phyloP scores from a whole-genome alignment of 306 rosid genomes.

The Quercus mongolica region DNA sequence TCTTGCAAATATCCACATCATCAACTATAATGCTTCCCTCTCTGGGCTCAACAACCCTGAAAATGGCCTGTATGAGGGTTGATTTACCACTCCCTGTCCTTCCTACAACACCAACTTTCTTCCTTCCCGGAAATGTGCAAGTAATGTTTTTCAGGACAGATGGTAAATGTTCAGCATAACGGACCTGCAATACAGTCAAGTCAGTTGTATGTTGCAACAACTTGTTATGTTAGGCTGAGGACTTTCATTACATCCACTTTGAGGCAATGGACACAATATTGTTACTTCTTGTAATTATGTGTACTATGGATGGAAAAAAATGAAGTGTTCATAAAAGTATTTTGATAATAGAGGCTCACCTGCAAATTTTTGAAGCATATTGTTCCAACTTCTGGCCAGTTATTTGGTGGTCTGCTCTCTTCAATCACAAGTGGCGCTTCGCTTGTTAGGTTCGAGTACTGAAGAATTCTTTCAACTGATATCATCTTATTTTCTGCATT shows the following conservation, averaged over 20 bases:
- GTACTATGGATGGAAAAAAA: background rate
- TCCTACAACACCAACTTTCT: conserved; percentile 90
- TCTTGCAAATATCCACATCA: conserved; percentile 63
- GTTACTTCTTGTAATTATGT: background rate
- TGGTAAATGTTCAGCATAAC: conserved; percentile 93
- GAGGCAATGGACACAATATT: background rate
- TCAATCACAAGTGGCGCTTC: conserved; percentile 85
- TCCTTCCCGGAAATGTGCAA: conserved; percentile 89
- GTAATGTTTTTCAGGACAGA: conserved; percentile 67
- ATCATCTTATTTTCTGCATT: conserved; percentile 95
- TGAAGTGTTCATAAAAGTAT: background rate
- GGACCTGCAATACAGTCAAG: conserved; percentile 49
- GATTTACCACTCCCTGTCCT: conserved; percentile 98
- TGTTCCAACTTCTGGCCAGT: conserved; percentile 89
- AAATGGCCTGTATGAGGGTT: conserved; percentile 89
- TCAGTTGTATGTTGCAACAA: background rate
- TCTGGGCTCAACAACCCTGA: conserved; percentile 83
- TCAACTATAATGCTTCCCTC: conserved; percentile 86
- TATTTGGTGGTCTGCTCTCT: conserved; percentile 62
- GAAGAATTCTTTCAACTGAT: conserved; percentile 92
- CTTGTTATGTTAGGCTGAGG: background rate
- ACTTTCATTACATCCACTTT: background rate
- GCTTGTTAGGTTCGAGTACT: conserved; percentile 66
- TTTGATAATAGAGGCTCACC: conserved; percentile 27
- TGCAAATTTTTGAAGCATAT: conserved; percentile 72